Evolutionary conservation across 2,329 filamentous ascomycete genomes (phyloP), one percentile per base, ranked within the genome.

Genomic region (Penicillium hesseltinei): DNA sequence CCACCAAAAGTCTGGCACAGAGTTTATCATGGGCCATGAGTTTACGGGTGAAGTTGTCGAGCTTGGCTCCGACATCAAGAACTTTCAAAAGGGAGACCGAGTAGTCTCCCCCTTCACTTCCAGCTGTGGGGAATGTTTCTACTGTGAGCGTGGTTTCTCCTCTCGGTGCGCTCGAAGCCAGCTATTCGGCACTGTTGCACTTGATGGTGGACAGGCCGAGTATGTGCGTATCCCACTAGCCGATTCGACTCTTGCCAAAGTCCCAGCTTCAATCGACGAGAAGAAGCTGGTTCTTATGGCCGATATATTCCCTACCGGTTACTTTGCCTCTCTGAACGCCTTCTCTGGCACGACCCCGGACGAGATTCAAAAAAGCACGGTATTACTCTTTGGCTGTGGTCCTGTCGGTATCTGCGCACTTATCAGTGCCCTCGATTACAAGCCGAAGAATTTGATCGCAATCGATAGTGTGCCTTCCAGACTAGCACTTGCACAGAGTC

Each of bases 221-320:
- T 94, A 87, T 67, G 88, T 92, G 44, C 86, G 90, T 19, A 83
- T 95, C 9, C 92, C 92, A 0, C 76, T 88, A 43, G 92, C 92
- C 1, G 91, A 95, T 66, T 84, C 85, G 11, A 95, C 91, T 0
- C 84, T 88, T 8, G 82, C 92, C 65, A 86, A 85, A 62, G 88
- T 90, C 0, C 88, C 89, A 0, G 71, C 82, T 0, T 81, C 81
- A 3, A 88, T 94, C 57, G 84, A 87, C 19, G 87, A 92, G 66
- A 83, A 88, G 62, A 86, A 86, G 36, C 78, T 95, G 29, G 85
- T 95, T 5, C 80, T 96, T 23, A 95, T 96, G 91, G 91, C 90
- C 5, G 91, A 96, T 70, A 95, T 96, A 65, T 94, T 93, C 73
- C 91, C 91, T 0, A 90, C 87, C 0, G 75, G 92, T 1, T 95